These are phyloP conservation scores for Nyctanthes arbortristis DNA, from an alignment of 257 asterid species.

Conservation along the genomic window DNA sequence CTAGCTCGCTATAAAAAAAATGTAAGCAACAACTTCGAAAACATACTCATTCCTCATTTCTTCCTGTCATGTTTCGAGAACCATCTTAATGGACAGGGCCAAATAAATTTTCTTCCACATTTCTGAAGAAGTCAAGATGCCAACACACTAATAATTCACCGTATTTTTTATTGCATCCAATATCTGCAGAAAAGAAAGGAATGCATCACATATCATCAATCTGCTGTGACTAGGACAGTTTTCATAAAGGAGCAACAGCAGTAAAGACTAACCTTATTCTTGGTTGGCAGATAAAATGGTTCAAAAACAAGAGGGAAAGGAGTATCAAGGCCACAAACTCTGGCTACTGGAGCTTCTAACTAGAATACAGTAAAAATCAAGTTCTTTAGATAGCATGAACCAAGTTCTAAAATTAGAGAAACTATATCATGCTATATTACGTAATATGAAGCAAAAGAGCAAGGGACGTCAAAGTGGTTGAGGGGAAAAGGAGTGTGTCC, in stretches of 20 bases:
- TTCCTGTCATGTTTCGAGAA: background rate
- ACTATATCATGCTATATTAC: background rate
- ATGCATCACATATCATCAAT: slow-evolving; percentile 5
- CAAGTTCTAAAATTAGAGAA: background rate
- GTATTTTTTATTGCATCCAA: slow-evolving; percentile 90
- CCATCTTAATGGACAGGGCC: background rate
- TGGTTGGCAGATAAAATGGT: slow-evolving; percentile 90
- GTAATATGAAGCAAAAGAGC: background rate
- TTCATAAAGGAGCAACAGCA: background rate
- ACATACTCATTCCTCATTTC: background rate
- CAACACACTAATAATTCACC: slow-evolving; percentile 47
- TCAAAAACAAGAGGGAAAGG: slow-evolving; percentile 96
- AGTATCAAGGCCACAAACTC: slow-evolving; percentile 93
- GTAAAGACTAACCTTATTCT: slow-evolving; percentile 64
- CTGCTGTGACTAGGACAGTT: background rate
- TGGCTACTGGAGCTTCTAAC: slow-evolving; percentile 93
- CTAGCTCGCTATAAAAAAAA: background rate
- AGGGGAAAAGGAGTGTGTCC: background rate
- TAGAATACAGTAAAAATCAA: slow-evolving; percentile 31
- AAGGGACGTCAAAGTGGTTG: background rate
- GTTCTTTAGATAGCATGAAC: background rate
- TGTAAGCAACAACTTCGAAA: background rate
- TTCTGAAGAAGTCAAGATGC: slow-evolving; percentile 9
- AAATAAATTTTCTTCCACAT: background rate
- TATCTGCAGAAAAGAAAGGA: slow-evolving; percentile 48